phyloP scores from a whole-genome alignment of 768 basidiomycete species.

The Boletus speciosus region DNA sequence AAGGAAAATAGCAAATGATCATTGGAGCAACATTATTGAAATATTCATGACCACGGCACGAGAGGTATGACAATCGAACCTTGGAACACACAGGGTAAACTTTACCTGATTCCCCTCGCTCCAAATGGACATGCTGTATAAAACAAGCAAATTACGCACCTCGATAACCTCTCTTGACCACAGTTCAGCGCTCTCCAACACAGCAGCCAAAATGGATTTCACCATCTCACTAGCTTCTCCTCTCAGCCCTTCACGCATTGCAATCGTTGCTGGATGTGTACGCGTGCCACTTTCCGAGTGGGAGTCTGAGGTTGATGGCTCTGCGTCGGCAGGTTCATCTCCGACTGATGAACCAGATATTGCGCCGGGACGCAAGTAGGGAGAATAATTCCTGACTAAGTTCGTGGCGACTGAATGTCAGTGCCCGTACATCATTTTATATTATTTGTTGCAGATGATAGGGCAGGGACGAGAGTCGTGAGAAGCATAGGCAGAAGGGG shows the following conservation, averaged over 20 bases:
- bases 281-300: conserved; percentile 41
- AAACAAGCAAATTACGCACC: conserved; percentile 17
- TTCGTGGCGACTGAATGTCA: conserved; percentile 79
- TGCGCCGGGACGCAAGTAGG: conserved; percentile 54
- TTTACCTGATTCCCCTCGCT: conserved; percentile 28
- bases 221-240: conserved; percentile 76
- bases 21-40: conserved; percentile 29
- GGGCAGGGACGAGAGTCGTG: conserved; percentile 33
- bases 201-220: conserved; percentile 41
- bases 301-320: conserved; percentile 30
- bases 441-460: conserved; percentile 20
- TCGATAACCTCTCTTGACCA: conserved; percentile 60
- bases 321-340: conserved; percentile 6
- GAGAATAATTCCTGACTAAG: conserved; percentile 90
- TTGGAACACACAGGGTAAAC: conserved; percentile 48
- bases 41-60: background rate
- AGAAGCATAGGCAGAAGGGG: conserved; percentile 21
- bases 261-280: conserved; percentile 65
- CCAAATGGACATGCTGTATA: conserved; percentile 3
- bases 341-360: conserved; percentile 11
- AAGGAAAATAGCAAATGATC: conserved; percentile 46
- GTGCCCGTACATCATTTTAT: conserved; percentile 45
- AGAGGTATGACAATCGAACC: conserved; percentile 17
- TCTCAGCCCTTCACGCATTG: conserved; percentile 60
- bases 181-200: conserved; percentile 35